phyloP scores from a whole-genome alignment of 2,329 filamentous ascomycete species.

The Fusarium circinatum region DNA sequence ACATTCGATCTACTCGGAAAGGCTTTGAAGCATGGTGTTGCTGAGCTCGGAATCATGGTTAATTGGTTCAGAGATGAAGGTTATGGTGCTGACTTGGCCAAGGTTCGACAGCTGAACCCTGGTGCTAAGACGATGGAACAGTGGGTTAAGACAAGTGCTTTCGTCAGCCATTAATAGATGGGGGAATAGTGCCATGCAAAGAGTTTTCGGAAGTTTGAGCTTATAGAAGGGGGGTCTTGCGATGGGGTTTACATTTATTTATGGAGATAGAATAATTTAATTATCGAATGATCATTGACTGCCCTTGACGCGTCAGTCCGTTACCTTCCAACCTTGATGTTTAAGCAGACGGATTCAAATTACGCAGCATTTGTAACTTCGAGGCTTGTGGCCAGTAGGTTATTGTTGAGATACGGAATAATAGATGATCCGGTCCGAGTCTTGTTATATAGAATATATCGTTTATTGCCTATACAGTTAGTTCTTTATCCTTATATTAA shows the following conservation, averaged over 20 bases:
- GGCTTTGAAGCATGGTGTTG: constrained; percentile 15
- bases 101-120: constrained; percentile 22
- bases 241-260: not conserved
- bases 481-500: no score
- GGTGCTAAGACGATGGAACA: constrained; percentile 16
- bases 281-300: no score
- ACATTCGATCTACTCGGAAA: constrained; percentile 22
- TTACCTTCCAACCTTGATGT: not conserved
- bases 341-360: not conserved
- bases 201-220: not conserved
- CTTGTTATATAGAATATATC: no score
- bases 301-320: not conserved
- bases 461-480: no score
- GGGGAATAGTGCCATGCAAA: not conserved
- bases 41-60: constrained; percentile 26
- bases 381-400: no score
- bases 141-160: constrained; percentile 26
- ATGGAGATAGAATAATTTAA: not conserved
- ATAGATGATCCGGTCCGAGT: no score
- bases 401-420: no score
- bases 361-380: not conserved
- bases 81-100: constrained; percentile 17
- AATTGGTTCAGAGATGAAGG: constrained; percentile 32
- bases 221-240: not conserved
- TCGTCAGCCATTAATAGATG: not conserved